Base-by-base conservation (phyloP, 805 yeast species). In the Kodamaea fukazawae region DNA sequence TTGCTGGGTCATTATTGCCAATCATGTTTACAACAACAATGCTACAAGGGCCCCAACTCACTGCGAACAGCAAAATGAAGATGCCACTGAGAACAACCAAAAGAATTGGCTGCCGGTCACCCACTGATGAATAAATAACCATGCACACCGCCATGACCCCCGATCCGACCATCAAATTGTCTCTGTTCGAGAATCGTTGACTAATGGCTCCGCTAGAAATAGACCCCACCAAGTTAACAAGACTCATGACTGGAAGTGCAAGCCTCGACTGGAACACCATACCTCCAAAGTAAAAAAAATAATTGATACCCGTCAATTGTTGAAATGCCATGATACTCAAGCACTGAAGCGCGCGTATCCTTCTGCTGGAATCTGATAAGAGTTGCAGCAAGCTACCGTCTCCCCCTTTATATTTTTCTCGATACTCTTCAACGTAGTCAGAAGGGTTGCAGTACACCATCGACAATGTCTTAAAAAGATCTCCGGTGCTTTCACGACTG, bases 271-370 rank as follows among this genome's bases (percentile, higher is more conserved):
- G 43, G 43, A 58, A 57, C 18, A 61, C 45, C 2, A 49, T 31
- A 13, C 51, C 50, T 12, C 63, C 61, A 32, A 50, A 64, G 43
- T 62, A 63, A 29, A 64, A 61, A 33, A 60, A 60, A 35, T 57
- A 62, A 34, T 58, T 59, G 15, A 60, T 61, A 2, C 67, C 68
- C 2, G 66, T 55, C 26, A 61, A 48, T 40, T 63, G 70, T 48
- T 61, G 68, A 35, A 60, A 54, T n/a, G 51, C 44, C 63, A 58
- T 56, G 13, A 63, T 34, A 3, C 40, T 14, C 17, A 60, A 52
- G 43, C 65, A 55, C 18, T 40, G 39, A 1, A 43, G 13, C 25
- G 38, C 20, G 4, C 10, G 15, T 13, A 34, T 29, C 13, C 30
- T 23, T 11, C 23, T 16, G n/a, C 26, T 14, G 10, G 20, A 15